Evolutionary conservation across 305 asterid species (phyloP).

Genomic region (Stenogyne calaminthoides): DNA sequence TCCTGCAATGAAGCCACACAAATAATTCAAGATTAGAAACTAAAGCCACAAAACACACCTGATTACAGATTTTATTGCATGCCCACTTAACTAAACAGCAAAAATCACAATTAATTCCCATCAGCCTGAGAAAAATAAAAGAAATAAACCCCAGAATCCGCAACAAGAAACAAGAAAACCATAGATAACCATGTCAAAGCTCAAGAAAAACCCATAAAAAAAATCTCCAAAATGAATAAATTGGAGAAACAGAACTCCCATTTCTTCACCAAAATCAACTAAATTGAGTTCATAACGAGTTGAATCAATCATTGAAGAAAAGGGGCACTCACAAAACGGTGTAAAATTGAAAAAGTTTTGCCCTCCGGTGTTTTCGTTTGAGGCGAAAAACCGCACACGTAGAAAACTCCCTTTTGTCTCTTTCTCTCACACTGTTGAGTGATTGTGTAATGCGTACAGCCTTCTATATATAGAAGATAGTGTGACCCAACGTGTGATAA

Average conservation of each 20-base stretch:
- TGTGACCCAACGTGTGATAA: conserved; percentile 27
- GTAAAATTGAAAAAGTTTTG: conserved; percentile 20
- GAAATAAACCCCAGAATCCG: not conserved
- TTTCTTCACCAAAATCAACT: conserved; percentile 14
- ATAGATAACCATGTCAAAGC: not conserved
- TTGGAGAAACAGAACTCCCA: not conserved
- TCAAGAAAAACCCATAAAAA: not conserved
- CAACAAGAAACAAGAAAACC: not conserved
- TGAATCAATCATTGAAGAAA: conserved; percentile 25
- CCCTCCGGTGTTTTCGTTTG: conserved; percentile 13
- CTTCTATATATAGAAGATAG: conserved; percentile 21
- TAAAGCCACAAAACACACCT: conserved; percentile 9
- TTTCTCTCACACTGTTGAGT: not conserved
- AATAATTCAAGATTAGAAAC: conserved; percentile 24
- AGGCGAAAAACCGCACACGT: conserved; percentile 22
- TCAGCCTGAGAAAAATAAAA: not conserved
- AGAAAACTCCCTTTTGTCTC: conserved; percentile 5
- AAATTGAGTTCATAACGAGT: conserved; percentile 14
- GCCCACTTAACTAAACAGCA: conserved; percentile 22
- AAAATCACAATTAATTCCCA: not conserved
- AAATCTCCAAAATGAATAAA: conserved; percentile 2
- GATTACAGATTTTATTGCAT: conserved; percentile 9
- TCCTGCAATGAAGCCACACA: conserved; percentile 33
- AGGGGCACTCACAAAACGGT: conserved; percentile 36
- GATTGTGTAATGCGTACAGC: too few relatives aligned